Conservation (phyloP, 1,284 basidiomycete genomes). For the Ustilago xerochloae region DNA sequence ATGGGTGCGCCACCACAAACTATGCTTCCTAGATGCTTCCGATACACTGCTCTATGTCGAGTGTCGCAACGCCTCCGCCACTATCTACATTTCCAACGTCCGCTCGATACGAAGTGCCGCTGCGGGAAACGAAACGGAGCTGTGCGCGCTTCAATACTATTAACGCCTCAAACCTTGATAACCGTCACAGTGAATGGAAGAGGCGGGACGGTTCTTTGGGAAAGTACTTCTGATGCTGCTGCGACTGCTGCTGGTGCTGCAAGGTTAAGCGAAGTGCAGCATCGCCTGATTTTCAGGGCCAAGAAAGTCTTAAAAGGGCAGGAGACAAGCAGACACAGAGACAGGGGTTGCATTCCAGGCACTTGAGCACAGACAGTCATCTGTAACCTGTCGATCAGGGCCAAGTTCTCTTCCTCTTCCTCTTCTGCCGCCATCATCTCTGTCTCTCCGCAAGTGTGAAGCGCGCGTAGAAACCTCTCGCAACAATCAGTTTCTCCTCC, state of each 20-base stretch:
- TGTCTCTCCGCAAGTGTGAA: not conserved
- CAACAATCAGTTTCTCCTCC: not conserved
- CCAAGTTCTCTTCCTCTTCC: not conserved
- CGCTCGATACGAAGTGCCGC: no score
- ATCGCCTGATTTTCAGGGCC: not conserved
- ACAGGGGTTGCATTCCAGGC: no score
- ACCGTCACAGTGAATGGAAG: no score
- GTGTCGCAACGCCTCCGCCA: not conserved
- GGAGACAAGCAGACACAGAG: no score
- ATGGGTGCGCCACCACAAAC: not conserved
- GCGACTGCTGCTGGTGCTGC: no score
- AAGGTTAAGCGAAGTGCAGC: not conserved
- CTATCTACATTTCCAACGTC: not conserved
- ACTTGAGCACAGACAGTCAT: not conserved
- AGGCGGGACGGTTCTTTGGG: no score
- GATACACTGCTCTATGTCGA: no score
- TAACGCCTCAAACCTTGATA: no score
- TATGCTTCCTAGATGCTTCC: not conserved
- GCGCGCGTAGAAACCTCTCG: not conserved
- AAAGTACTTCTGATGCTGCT: no score
- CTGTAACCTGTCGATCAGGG: conserved; percentile 5
- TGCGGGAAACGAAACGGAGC: no score
- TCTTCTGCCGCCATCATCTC: not conserved
- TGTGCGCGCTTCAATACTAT: no score
- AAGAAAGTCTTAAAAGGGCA: conserved; percentile 8